These are phyloP conservation scores for Poterioochromonas sp. DNA, from an alignment of 352 stramenopile species.

Conservation along the genomic window DNA sequence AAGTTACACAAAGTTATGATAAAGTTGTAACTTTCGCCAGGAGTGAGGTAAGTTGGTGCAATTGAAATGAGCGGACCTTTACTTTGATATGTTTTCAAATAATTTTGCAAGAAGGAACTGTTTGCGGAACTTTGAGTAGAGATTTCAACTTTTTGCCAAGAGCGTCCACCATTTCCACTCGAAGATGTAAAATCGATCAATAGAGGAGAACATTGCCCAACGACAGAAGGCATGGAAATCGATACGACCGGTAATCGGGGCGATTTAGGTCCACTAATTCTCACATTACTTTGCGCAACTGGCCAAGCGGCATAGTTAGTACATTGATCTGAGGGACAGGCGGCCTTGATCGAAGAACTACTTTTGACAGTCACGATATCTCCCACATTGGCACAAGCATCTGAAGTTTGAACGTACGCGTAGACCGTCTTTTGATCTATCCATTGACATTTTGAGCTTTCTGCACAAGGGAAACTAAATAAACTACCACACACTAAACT, in stretches of 20 bases:
- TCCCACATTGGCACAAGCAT: background rate
- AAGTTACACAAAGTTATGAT: constrained; percentile 29
- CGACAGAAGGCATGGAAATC: background rate
- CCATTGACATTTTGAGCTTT: background rate
- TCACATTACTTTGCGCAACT: background rate
- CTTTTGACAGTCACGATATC: background rate
- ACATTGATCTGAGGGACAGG: background rate
- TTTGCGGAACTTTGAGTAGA: background rate
- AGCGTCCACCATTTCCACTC: constrained; percentile 14
- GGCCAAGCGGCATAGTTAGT: background rate
- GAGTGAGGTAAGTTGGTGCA: background rate
- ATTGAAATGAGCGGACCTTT: background rate
- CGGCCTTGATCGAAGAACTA: background rate
- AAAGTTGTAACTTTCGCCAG: background rate
- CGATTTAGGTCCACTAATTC: background rate
- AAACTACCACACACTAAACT: background rate
- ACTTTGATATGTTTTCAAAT: background rate
- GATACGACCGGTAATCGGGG: background rate
- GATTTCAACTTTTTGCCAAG: background rate
- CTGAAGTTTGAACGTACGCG: background rate
- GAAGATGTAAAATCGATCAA: constrained; percentile 17
- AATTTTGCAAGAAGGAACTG: background rate
- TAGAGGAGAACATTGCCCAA: background rate
- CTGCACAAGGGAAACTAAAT: background rate
- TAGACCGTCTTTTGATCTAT: background rate